These are phyloP conservation scores for Graphilbum ipis-grandicollis DNA, from an alignment of 2,329 filamentous ascomycete species.

Conservation along the genomic window DNA sequence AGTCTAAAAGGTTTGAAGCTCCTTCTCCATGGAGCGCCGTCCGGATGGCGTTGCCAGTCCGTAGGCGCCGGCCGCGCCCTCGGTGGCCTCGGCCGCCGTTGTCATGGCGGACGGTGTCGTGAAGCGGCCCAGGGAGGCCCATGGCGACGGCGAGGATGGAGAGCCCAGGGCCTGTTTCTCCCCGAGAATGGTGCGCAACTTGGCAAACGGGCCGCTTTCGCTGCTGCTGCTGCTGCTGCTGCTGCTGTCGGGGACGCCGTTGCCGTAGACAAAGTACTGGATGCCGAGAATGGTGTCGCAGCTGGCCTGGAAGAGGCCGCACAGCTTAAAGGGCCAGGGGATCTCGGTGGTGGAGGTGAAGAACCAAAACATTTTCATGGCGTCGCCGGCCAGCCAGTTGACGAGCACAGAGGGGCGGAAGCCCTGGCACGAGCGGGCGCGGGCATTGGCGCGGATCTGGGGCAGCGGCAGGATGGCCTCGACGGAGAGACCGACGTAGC, in stretches of 20 bases:
- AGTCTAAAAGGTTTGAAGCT: background rate
- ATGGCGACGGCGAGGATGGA: background rate
- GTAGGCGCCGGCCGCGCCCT: background rate
- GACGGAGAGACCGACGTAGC: conserved; percentile 58
- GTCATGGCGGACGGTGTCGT: too few species aligned
- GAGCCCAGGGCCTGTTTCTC: background rate
- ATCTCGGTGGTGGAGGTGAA: conserved; percentile 54
- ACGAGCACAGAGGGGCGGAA: conserved; percentile 60
- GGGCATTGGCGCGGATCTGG: conserved; percentile 56
- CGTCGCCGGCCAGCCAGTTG: conserved; percentile 65
- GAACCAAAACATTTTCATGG: conserved; percentile 82
- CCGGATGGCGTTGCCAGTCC: background rate
- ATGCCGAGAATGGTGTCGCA: conserved; percentile 60
- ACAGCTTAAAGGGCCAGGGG: conserved; percentile 65
- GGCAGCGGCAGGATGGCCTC: conserved; percentile 71
- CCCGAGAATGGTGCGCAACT: background rate
- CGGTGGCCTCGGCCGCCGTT: background rate
- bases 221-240: background rate
- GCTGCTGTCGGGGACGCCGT: conserved; percentile 22
- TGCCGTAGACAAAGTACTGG: conserved; percentile 57
- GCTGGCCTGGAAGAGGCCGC: conserved; percentile 61
- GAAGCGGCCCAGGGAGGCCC: too few species aligned
- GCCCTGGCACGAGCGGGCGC: conserved; percentile 53
- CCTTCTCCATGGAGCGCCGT: background rate
- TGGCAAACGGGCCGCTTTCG: background rate